These are phyloP conservation scores for Phylloporus arenicola DNA, from an alignment of 768 basidiomycete species.

Conservation along the genomic window DNA sequence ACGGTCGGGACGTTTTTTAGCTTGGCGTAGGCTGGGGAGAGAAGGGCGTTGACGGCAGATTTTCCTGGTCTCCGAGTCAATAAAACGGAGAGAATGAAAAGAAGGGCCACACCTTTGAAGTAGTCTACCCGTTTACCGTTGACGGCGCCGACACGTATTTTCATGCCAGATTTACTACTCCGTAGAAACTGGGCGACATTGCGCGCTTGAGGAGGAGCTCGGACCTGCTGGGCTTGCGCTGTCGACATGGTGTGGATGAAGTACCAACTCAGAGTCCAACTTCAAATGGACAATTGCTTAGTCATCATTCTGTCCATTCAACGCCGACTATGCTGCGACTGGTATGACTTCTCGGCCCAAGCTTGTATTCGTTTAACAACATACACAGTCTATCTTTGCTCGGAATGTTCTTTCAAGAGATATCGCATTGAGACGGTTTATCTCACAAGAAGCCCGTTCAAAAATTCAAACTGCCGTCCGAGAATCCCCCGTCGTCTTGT, in stretches of 20 bases:
- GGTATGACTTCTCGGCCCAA: no score
- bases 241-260: constrained; percentile 29
- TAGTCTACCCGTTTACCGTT: constrained; percentile 96
- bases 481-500: constrained; percentile 79
- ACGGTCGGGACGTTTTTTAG: constrained; percentile 73
- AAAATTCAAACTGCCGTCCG: constrained; percentile 71
- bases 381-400: constrained; percentile 2
- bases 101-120: constrained; percentile 78
- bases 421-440: constrained; percentile 36
- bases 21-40: constrained; percentile 89
- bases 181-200: constrained; percentile 85
- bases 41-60: constrained; percentile 86
- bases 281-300: neutral
- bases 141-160: constrained; percentile 82
- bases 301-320: neutral
- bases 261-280: neutral
- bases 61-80: constrained; percentile 53
- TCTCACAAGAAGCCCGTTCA: constrained; percentile 57
- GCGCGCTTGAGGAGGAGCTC: constrained; percentile 74
- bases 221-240: constrained; percentile 64
- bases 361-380: neutral
- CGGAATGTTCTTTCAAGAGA: constrained; percentile 12
- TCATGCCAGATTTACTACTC: constrained; percentile 80
- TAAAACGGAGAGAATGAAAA: neutral
- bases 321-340: constrained; percentile 6